Conservation (phyloP, 768 basidiomycete genomes). For the Hypholoma fasciculare region DNA sequence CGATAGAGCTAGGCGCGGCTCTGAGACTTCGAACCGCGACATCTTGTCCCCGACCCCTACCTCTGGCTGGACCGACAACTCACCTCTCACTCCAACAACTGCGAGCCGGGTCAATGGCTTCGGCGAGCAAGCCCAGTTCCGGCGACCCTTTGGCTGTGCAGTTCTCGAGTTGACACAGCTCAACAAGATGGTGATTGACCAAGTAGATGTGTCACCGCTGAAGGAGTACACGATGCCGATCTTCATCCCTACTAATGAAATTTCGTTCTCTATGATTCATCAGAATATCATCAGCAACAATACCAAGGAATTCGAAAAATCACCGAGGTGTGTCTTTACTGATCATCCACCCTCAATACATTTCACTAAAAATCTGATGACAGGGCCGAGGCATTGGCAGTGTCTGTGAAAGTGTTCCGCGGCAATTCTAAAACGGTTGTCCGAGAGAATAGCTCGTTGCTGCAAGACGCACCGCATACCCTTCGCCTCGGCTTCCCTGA, state of each 20-base stretch:
- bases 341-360: not conserved
- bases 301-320: conserved; percentile 79
- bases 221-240: conserved; percentile 89
- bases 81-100: not conserved
- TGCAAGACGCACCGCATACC: conserved; percentile 81
- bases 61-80: conserved; percentile 13
- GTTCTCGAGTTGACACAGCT: conserved; percentile 84
- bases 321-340: conserved; percentile 56
- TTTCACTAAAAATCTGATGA: conserved; percentile 3
- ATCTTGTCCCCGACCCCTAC: conserved; percentile 20
- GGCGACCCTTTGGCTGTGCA: conserved; percentile 95
- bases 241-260: conserved; percentile 79
- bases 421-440: conserved; percentile 78
- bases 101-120: conserved; percentile 23
- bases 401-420: conserved; percentile 84
- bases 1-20: conserved; percentile 50
- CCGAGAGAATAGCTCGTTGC: conserved; percentile 79
- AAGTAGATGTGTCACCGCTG: conserved; percentile 59
- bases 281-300: conserved; percentile 89
- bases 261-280: conserved; percentile 89
- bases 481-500: conserved; percentile 93
- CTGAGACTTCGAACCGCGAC: conserved; percentile 48
- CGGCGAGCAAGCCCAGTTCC: conserved; percentile 52
- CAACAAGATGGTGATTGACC: conserved; percentile 64
- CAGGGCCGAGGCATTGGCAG: conserved; percentile 86